Evolutionary conservation across 805 yeast species (phyloP).

Genomic region (Saturnispora sekii): DNA sequence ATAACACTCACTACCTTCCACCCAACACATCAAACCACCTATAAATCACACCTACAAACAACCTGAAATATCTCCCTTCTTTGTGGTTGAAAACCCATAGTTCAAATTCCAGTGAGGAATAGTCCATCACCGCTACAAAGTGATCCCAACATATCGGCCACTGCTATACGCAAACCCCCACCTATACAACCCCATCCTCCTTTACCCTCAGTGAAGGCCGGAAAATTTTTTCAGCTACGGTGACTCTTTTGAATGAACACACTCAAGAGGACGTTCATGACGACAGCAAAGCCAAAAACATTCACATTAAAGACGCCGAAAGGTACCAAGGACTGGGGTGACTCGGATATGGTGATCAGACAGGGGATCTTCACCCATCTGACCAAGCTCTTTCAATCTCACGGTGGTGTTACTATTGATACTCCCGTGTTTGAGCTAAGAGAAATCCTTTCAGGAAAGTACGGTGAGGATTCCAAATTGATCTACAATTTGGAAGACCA

Average conservation of each 20-base stretch:
- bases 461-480: conserved; percentile 96
- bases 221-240: no score
- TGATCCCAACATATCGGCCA: no score
- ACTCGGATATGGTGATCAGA: conserved; percentile 92
- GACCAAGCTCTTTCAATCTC: conserved; percentile 74
- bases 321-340: conserved; percentile 98
- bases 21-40: no score
- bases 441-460: conserved; percentile 92
- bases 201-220: no score
- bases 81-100: no score
- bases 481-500: conserved; percentile 96
- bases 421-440: conserved; percentile 97
- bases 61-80: no score
- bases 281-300: conserved; percentile 2
- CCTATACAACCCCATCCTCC: no score
- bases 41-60: no score
- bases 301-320: conserved; percentile 90
- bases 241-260: conserved; percentile 1
- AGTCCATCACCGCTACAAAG: no score
- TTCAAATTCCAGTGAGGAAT: no score
- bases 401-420: conserved; percentile 97
- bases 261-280: neutral
- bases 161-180: no score
- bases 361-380: conserved; percentile 74
- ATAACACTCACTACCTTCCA: no score